A percentile compares a stretch with the other conserved stretches of the same genome.
Conservation (phyloP, 768 basidiomycete species). For the Tricholoma sp. region DNA sequence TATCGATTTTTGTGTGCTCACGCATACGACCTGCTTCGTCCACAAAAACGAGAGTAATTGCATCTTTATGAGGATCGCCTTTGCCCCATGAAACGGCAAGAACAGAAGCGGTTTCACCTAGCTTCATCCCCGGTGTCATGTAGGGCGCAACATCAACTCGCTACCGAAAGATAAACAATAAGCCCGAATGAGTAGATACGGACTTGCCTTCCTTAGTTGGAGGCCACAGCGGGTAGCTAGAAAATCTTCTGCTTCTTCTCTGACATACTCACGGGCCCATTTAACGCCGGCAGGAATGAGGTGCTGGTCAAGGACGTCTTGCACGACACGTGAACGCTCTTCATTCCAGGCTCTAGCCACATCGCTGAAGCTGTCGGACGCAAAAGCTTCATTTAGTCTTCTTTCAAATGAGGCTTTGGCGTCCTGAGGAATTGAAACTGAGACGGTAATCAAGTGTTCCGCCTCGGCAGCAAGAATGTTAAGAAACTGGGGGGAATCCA, state of each 20-base stretch:
- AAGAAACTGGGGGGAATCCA: constrained; percentile 74
- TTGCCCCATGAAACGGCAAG: constrained; percentile 93
- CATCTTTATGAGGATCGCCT: constrained; percentile 90
- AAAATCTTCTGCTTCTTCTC: constrained; percentile 86
- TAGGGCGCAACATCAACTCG: constrained; percentile 82
- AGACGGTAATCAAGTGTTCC: constrained; percentile 79
- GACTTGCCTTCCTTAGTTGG: constrained; percentile 62
- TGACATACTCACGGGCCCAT: constrained; percentile 85
- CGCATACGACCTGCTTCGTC: constrained; percentile 87
- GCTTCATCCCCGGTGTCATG: constrained; percentile 51
- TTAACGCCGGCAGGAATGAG: constrained; percentile 82
- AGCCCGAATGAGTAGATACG: constrained; percentile 7
- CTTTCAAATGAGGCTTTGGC: constrained; percentile 67
- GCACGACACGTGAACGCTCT: constrained; percentile 72
- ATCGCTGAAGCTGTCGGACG: constrained; percentile 80
- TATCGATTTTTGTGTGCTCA: constrained; percentile 88
- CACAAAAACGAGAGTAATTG: constrained; percentile 77
- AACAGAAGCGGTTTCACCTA: constrained; percentile 72
- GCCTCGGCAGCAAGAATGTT: constrained; percentile 88
- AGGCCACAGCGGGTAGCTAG: constrained; percentile 65
- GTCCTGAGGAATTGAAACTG: constrained; percentile 61
- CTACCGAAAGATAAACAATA: constrained; percentile 35
- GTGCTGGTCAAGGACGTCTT: constrained; percentile 73
- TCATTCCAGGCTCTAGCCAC: constrained; percentile 89
- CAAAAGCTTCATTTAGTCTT: constrained; percentile 73